Conservation (phyloP, 148 eudicot species). For the Nepenthes mirabilis region DNA sequence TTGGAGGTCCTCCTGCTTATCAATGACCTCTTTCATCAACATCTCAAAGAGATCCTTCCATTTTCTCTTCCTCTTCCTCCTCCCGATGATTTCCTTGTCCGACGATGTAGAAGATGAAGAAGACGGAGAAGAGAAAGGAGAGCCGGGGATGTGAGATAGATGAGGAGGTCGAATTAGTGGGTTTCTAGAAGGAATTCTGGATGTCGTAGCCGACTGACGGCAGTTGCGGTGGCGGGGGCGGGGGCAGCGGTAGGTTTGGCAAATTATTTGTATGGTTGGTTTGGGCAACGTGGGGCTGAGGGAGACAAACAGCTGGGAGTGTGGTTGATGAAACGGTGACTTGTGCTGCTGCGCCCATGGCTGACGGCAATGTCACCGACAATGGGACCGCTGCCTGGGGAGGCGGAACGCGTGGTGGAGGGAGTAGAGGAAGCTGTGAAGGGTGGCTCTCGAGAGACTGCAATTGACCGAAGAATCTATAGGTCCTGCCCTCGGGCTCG, state of each 20-base stretch:
- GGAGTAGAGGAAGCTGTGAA: not conserved
- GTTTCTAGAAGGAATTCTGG: too few relatives aligned
- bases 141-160: constrained; percentile 1
- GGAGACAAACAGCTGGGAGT: not conserved
- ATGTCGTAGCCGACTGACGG: too few relatives aligned
- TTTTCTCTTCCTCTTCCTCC: constrained; percentile 56
- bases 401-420: constrained; percentile 1
- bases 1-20: constrained; percentile 65
- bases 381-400: not conserved
- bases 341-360: constrained; percentile 3
- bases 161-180: too few relatives aligned
- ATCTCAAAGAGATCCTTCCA: constrained; percentile 65
- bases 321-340: constrained; percentile 15
- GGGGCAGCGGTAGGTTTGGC: too few relatives aligned
- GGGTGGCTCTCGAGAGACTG: constrained; percentile 48
- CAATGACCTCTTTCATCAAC: constrained; percentile 55
- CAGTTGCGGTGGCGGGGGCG: too few relatives aligned
- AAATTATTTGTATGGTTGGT: constrained; percentile 2
- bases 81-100: constrained; percentile 50
- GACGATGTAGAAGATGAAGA: constrained; percentile 73
- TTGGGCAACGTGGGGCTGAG: not conserved
- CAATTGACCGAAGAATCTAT: constrained; percentile 69
- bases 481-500: constrained; percentile 59
- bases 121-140: constrained; percentile 17
- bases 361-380: not conserved